phyloP scores from a whole-genome alignment of 495 filamentous ascomycete genomes.

The Trichoderma asperelloides region DNA sequence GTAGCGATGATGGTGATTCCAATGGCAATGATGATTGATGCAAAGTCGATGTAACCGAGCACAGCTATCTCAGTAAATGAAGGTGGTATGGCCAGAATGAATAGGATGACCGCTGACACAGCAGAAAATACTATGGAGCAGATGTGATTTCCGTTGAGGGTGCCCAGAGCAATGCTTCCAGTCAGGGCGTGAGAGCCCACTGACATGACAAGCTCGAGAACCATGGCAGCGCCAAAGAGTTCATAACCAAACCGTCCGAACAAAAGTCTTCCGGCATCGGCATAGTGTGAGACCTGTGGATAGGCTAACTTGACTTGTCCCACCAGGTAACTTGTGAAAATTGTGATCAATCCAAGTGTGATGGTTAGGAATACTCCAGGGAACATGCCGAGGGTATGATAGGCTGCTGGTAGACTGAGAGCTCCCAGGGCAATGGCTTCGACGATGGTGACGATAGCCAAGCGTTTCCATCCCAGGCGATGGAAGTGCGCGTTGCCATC shows the following conservation, averaged over 20 bases:
- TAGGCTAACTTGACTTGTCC: conserved; percentile 67
- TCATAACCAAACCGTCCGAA: conserved; percentile 56
- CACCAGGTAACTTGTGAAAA: conserved; percentile 71
- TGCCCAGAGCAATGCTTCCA: conserved; percentile 63
- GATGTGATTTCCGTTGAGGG: conserved; percentile 49
- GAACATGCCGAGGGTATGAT: conserved; percentile 56
- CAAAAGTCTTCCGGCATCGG: conserved; percentile 61
- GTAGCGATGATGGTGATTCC: conserved; percentile 61
- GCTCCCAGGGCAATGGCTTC: conserved; percentile 63
- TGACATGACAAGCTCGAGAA: conserved; percentile 64
- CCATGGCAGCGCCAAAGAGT: conserved; percentile 52
- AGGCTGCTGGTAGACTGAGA: conserved; percentile 53
- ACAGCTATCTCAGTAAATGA: conserved; percentile 49
- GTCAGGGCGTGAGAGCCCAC: conserved; percentile 69
- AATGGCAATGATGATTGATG: conserved; percentile 56
- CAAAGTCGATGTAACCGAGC: conserved; percentile 49
- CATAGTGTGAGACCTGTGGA: conserved; percentile 64
- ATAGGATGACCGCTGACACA: conserved; percentile 53
- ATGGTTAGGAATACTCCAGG: conserved; percentile 49
- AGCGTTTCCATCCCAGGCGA: conserved; percentile 40
- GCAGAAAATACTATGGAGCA: conserved; percentile 63
- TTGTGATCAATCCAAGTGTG: conserved; percentile 55
- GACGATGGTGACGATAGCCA: conserved; percentile 55
- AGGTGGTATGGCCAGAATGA: conserved; percentile 53
- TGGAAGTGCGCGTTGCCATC: conserved; percentile 34